These are phyloP conservation scores for Teratosphaeria zuluensis DNA, from an alignment of 2,329 filamentous ascomycete species.

Conservation along the genomic window DNA sequence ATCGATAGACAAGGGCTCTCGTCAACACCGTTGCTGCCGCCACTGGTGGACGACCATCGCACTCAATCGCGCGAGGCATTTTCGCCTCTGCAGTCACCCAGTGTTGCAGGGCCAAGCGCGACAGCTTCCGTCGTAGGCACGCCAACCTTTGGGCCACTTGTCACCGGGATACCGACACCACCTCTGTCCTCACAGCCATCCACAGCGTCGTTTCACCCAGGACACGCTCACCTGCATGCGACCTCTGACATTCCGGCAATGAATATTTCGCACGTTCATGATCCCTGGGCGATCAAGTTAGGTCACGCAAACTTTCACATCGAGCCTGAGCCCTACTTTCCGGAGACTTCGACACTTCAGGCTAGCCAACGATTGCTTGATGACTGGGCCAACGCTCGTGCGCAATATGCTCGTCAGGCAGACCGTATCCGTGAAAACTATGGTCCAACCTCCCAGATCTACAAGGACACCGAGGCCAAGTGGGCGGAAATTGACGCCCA, in stretches of 20 bases:
- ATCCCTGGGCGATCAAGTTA: conserved; percentile 71
- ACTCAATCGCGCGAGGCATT: conserved; percentile 45
- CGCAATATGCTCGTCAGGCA: conserved; percentile 82
- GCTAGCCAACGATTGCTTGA: conserved; percentile 57
- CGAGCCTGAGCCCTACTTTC: conserved; percentile 67
- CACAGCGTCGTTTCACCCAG: conserved; percentile 58
- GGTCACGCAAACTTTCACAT: conserved; percentile 94
- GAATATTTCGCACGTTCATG: conserved; percentile 37
- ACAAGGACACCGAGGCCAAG: conserved; percentile 75
- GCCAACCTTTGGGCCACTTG: conserved; percentile 40
- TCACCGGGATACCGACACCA: conserved; percentile 51
- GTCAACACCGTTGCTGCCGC: conserved; percentile 76
- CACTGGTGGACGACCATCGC: conserved; percentile 56
- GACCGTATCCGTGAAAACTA: conserved; percentile 85
- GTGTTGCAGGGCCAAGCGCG: conserved; percentile 52
- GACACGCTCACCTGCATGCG: conserved; percentile 36
- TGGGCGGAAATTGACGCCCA: conserved; percentile 69
- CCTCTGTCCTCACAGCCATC: conserved; percentile 71
- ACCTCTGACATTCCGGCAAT: conserved; percentile 57
- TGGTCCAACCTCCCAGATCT: conserved; percentile 79
- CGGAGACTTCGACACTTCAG: conserved; percentile 48
- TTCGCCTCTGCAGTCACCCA: conserved; percentile 80
- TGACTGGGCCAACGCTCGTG: conserved; percentile 74
- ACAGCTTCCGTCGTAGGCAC: conserved; percentile 35
- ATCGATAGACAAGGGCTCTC: conserved; percentile 52